These are phyloP conservation scores for Dichotomocladium elegans DNA, from an alignment of 371 early-diverging fungal genomes.

Conservation along the genomic window DNA sequence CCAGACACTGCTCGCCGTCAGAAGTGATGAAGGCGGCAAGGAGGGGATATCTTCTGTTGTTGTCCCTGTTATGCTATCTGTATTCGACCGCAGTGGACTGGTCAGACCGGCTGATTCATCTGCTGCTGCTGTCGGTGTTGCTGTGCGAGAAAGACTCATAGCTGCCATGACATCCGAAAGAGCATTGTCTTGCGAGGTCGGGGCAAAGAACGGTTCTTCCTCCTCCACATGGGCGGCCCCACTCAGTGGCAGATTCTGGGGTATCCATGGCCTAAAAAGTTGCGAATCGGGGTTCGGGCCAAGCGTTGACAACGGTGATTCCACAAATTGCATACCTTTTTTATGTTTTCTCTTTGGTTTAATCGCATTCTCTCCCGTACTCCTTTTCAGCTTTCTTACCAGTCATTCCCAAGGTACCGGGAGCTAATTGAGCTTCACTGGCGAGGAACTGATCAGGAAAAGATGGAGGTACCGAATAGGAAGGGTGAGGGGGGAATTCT, in stretches of 20 bases:
- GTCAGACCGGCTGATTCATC: constrained; percentile 20
- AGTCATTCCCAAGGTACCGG: not conserved
- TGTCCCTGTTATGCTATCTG: not conserved
- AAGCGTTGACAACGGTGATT: too few species aligned
- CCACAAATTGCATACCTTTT: not conserved
- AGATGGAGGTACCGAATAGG: not conserved
- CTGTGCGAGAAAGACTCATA: not conserved
- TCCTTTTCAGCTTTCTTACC: too few species aligned
- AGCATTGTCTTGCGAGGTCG: not conserved
- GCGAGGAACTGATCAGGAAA: not conserved
- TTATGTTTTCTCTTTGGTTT: not conserved
- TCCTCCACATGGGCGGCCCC: not conserved
- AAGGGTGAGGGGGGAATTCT: not conserved
- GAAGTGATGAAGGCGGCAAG: not conserved
- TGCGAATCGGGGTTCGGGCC: too few species aligned
- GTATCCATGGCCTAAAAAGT: too few species aligned
- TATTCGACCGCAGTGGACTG: not conserved
- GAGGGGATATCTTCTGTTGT: not conserved
- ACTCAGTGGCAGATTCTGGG: not conserved
- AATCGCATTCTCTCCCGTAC: not conserved
- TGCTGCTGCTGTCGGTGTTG: not conserved
- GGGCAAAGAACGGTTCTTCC: not conserved
- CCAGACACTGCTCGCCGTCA: constrained; percentile 5
- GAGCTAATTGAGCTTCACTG: not conserved
- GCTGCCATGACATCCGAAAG: not conserved